Evolutionary conservation across 2,329 filamentous ascomycete genomes (phyloP).

Genomic region (Pseudogymnoascus sp.): DNA sequence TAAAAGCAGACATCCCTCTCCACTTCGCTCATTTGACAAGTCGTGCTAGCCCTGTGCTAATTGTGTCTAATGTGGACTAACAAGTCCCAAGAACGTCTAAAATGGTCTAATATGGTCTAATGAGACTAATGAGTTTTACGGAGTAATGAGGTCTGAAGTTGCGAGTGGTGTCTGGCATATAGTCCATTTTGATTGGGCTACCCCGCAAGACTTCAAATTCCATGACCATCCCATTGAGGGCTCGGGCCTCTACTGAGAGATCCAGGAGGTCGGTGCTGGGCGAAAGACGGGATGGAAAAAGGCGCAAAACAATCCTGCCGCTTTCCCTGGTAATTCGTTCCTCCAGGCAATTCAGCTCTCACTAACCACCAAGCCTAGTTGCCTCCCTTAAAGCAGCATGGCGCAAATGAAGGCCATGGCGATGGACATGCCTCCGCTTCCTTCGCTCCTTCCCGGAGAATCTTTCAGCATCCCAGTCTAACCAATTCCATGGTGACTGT

Average conservation of each 20-base stretch:
- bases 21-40: slow-evolving; percentile 5
- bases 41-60: background rate
- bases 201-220: background rate
- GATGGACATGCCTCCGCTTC: background rate
- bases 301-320: background rate
- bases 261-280: background rate
- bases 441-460: background rate
- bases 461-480: background rate
- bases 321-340: background rate
- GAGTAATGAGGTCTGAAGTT: background rate
- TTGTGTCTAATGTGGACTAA: background rate
- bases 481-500: background rate
- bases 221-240: background rate
- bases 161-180: background rate
- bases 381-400: background rate
- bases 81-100: background rate
- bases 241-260: background rate
- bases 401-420: background rate
- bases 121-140: background rate
- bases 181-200: slow-evolving; percentile 1
- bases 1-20: background rate
- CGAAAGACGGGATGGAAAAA: slow-evolving; percentile 1
- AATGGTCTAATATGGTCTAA: background rate
- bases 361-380: background rate
- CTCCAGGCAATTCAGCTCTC: background rate